These are phyloP conservation scores for Phytophthora constricta DNA, from an alignment of 352 stramenopile genomes.

Conservation along the genomic window DNA sequence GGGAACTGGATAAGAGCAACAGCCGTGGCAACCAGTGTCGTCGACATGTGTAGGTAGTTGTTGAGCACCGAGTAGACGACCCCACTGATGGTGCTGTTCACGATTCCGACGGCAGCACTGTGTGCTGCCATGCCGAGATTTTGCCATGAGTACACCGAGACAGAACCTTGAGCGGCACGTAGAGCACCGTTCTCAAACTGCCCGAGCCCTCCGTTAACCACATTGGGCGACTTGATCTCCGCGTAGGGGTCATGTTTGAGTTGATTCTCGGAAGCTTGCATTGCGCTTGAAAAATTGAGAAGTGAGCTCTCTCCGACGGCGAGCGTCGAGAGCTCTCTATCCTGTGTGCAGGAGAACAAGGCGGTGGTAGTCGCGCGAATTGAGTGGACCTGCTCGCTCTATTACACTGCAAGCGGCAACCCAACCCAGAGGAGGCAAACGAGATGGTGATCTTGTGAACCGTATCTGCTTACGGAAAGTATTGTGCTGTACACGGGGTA, in stretches of 20 bases:
- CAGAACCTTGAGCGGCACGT: constrained; percentile 35
- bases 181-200: constrained; percentile 45
- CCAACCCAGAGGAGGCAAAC: constrained; percentile 5
- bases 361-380: constrained; percentile 4
- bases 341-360: not conserved
- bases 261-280: constrained; percentile 34
- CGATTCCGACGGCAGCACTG: constrained; percentile 48
- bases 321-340: not conserved
- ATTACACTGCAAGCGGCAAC: constrained; percentile 26
- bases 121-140: constrained; percentile 60
- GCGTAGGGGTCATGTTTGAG: constrained; percentile 40
- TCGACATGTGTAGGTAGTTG: constrained; percentile 72
- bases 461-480: not conserved
- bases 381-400: constrained; percentile 37
- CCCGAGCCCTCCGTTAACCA: constrained; percentile 14
- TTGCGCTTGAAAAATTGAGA: constrained; percentile 24
- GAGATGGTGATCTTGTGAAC: constrained; percentile 28
- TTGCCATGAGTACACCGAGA: constrained; percentile 49
- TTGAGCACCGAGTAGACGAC: constrained; percentile 68
- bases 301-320: constrained; percentile 19
- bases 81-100: constrained; percentile 53
- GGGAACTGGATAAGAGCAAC: constrained; percentile 59
- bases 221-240: constrained; percentile 40
- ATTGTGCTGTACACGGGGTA: constrained; percentile 18
- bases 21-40: constrained; percentile 52